Evolutionary conservation across 2,329 filamentous ascomycete genomes (phyloP), one percentile per base, ranked within the genome.

Genomic region (Aspergillus flavus): DNA sequence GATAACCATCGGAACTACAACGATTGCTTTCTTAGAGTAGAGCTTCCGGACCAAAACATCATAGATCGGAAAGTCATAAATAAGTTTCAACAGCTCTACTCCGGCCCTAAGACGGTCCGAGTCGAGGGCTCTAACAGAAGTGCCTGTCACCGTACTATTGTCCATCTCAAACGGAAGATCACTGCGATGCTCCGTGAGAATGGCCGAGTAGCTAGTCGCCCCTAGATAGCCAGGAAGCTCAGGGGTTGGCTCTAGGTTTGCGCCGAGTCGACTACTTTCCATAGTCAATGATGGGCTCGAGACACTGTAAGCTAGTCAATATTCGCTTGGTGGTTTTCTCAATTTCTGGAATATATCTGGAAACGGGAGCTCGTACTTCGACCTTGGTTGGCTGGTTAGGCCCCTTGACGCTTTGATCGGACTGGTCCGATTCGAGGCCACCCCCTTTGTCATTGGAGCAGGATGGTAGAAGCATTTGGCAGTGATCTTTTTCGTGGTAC

Each of bases 391-490:
- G 36, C 64, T 70, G 6, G 61, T n/a, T 19, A 69, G 43, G 32
- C 66, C 66, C 43, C 61, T 70, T 10, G 65, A 58, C 7, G 63
- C 56, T 16, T 63, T 62, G 10, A 65, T 46, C 21, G 59, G 57
- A 63, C 52, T 62, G 10, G 26, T 54, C 54, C 61, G 60, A 32
- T 68, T 65, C 5, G 63, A 65, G 26, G 53, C 61, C 23, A 64
- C 65, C n/a, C 68, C 61, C 34, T 71, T 77, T 23, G 76, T 78
- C 76, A 78, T 78, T 5, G 76, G 76, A 6, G 76, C 74, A 55
- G 76, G 76, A 62, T 78, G 76, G 57, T 79, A 78, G 53, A 76
- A 76, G 56, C 76, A 78, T 62, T 69, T 66, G 21, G 72, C 66
- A 9, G 58, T 64, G 52, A 75, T 74, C 32, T 72, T 70, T 56